Conservation (phyloP, 805 yeast species). For the Ogataea populi-albae region DNA sequence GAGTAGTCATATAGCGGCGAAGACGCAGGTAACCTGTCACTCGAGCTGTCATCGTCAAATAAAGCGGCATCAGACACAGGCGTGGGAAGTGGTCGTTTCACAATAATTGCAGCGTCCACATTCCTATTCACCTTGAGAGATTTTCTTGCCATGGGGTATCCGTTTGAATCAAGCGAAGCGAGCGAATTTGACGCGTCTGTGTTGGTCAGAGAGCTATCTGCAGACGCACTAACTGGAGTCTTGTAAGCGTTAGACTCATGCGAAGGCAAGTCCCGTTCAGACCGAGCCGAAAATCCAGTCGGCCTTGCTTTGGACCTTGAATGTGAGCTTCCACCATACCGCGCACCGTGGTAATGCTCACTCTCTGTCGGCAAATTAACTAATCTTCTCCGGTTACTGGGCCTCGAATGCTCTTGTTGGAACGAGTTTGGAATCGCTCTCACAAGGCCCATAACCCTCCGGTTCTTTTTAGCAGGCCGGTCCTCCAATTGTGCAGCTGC, state of each 20-base stretch:
- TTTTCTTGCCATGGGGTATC: slow-evolving; percentile 1
- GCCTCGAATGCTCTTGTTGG: slow-evolving; percentile 1
- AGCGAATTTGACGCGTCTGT: slow-evolving; percentile 8
- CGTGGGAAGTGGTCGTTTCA: slow-evolving; percentile 1
- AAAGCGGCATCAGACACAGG: slow-evolving; percentile 4
- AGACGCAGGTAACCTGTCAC: slow-evolving; percentile 6
- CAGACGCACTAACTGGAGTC: slow-evolving; percentile 8
- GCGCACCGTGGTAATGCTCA: no score
- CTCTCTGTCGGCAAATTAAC: background rate
- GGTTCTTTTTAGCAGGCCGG: slow-evolving; percentile 3
- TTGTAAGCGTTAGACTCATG: slow-evolving; percentile 1
- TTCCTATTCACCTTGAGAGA: slow-evolving; percentile 11
- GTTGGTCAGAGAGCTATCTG: slow-evolving; percentile 3
- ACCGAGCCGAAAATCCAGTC: no score
- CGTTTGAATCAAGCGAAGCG: slow-evolving; percentile 5
- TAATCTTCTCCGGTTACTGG: background rate
- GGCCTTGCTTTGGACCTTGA: no score
- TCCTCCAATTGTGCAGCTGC: background rate
- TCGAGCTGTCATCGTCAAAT: no score
- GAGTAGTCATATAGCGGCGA: slow-evolving; percentile 8
- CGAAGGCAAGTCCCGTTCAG: no score
- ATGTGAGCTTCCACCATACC: no score
- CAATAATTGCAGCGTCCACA: slow-evolving; percentile 6
- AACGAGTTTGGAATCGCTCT: slow-evolving; percentile 10
- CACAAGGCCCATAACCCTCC: slow-evolving; percentile 15